Evolutionary conservation across 2,329 filamentous ascomycete genomes (phyloP).

Genomic region (Penicillium vulpinum): DNA sequence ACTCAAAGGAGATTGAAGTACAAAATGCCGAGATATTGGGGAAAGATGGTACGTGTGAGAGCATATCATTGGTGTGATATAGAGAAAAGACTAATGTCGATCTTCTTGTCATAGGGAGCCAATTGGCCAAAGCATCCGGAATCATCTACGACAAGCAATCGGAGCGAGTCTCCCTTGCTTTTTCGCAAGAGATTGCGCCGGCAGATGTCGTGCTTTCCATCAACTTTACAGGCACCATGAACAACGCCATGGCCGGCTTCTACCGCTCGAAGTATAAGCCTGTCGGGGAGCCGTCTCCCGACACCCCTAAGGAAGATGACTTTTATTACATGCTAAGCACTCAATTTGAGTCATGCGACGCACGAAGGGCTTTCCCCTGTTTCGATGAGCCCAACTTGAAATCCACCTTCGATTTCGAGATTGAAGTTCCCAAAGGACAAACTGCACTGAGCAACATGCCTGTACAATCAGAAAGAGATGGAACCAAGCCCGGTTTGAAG

Average conservation of each 20-base stretch:
- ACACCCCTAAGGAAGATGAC: conserved; percentile 71
- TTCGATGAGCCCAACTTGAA: conserved; percentile 98
- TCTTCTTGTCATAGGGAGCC: conserved; percentile 23
- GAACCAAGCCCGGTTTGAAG: conserved; percentile 65
- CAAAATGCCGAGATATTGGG: conserved; percentile 53
- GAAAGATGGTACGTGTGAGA: conserved; percentile 34
- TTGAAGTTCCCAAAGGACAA: conserved; percentile 86
- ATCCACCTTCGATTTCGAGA: conserved; percentile 89
- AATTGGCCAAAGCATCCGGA: conserved; percentile 55
- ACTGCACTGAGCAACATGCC: conserved; percentile 96
- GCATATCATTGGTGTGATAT: neutral
- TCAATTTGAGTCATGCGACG: conserved; percentile 96
- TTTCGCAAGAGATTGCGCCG: conserved; percentile 69
- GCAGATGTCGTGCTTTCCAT: conserved; percentile 69
- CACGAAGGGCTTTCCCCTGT: conserved; percentile 91
- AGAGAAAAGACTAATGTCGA: neutral
- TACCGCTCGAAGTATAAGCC: conserved; percentile 95
- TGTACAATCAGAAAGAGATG: conserved; percentile 68
- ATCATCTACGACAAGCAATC: conserved; percentile 80
- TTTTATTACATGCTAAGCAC: conserved; percentile 81
- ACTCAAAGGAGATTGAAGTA: conserved; percentile 80
- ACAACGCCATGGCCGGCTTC: conserved; percentile 90
- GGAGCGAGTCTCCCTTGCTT: conserved; percentile 78
- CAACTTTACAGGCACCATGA: conserved; percentile 77
- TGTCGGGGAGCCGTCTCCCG: conserved; percentile 66